Evolutionary conservation across 495 filamentous ascomycete species (phyloP).

Genomic region (Chaetomium cochliodes): DNA sequence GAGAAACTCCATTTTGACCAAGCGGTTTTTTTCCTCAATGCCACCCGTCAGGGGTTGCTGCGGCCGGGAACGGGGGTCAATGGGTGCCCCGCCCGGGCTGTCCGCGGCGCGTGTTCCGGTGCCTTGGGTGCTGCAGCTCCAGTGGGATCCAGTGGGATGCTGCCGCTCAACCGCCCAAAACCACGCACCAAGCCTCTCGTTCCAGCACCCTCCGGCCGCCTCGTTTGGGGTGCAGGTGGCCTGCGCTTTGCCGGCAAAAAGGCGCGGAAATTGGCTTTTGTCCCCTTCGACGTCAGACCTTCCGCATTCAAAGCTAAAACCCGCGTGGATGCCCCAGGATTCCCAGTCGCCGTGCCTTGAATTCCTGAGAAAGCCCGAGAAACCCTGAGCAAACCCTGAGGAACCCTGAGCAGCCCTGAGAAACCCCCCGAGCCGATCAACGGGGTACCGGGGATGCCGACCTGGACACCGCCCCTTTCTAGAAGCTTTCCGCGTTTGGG

Average conservation of each 20-base stretch:
- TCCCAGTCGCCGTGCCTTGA: neutral
- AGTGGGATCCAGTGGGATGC: conserved; percentile 19
- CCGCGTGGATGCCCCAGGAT: neutral
- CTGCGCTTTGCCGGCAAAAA: neutral
- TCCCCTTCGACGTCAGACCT: conserved; percentile 3
- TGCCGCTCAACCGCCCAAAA: conserved; percentile 10
- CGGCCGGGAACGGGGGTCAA: conserved; percentile 14
- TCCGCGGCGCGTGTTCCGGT: conserved; percentile 19
- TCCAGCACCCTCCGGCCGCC: conserved; percentile 8
- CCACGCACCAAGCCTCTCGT: neutral
- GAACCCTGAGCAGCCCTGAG: too few relatives aligned
- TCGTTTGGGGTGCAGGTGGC: conserved; percentile 1
- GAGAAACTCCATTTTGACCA: conserved; percentile 38
- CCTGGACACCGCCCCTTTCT: conserved; percentile 16
- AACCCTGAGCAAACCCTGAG: too few relatives aligned
- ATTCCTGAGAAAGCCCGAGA: neutral
- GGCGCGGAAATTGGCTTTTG: conserved; percentile 7
- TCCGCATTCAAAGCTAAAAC: neutral
- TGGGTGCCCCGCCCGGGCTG: conserved; percentile 16
- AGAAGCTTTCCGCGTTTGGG: conserved; percentile 18
- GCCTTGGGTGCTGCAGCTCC: conserved; percentile 16
- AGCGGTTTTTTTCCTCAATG: conserved; percentile 24
- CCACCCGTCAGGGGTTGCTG: conserved; percentile 3
- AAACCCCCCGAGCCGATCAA: conserved; percentile 13
- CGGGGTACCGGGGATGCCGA: conserved; percentile 14